Percentiles rank a stretch among this genome's conserved stretches.
Evolutionary conservation across 139 green algal genomes (phyloP).

Genomic region (Asterochloris sp.): DNA sequence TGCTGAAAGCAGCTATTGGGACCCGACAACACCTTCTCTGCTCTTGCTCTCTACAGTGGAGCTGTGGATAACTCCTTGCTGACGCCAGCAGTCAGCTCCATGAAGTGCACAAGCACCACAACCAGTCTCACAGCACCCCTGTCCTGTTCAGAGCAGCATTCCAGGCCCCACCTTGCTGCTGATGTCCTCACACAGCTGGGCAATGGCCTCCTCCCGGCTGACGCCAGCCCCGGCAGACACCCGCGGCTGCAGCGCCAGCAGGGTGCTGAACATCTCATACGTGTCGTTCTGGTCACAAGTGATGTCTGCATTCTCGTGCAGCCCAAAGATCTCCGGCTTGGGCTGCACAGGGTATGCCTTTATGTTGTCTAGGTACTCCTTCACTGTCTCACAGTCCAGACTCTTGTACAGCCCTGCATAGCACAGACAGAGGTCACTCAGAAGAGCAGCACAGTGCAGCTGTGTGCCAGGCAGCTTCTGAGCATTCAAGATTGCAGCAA

Average conservation of each 20-base stretch:
- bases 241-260: constrained; percentile 74
- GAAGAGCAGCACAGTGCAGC: no score
- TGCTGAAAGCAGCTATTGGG: no score
- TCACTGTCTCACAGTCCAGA: constrained; percentile 23
- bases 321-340: constrained; percentile 55
- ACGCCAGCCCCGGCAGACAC: constrained; percentile 34
- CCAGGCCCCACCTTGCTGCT: constrained; percentile 32
- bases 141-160: no score
- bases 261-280: constrained; percentile 70
- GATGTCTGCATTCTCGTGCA: constrained; percentile 62
- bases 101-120: no score
- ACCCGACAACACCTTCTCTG: no score
- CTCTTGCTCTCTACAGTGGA: no score
- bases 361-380: constrained; percentile 51
- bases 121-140: no score
- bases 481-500: no score
- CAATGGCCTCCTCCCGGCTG: constrained; percentile 50
- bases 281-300: constrained; percentile 77
- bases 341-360: constrained; percentile 38
- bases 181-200: constrained; percentile 45
- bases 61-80: no score
- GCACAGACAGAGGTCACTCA: background rate
- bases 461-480: no score
- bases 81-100: no score
- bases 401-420: constrained; percentile 11